phyloP scores from a whole-genome alignment of 441 rosid genomes.

The Biscutella auriculata region DNA sequence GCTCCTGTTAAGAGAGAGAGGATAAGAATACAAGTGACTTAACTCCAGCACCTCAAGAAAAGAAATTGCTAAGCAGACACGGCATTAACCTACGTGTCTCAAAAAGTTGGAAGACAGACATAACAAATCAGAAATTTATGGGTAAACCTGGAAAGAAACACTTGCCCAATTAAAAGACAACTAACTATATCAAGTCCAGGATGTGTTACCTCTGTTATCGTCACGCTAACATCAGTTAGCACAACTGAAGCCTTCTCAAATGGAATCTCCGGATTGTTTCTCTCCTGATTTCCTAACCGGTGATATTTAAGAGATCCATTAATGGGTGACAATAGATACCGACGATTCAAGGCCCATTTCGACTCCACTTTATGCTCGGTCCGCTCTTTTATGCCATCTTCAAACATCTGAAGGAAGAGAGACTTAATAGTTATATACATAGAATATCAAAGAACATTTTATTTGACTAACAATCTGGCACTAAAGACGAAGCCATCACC shows the following conservation, averaged over 20 bases:
- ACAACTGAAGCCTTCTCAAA: constrained; percentile 85
- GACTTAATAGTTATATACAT: constrained; percentile 5
- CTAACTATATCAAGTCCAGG: background rate
- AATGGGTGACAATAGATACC: constrained; percentile 78
- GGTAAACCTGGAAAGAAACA: background rate
- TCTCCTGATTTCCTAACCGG: constrained; percentile 93
- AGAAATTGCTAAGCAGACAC: background rate
- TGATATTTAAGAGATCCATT: constrained; percentile 90
- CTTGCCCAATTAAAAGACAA: background rate
- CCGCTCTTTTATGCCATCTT: constrained; percentile 83
- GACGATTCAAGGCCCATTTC: constrained; percentile 73
- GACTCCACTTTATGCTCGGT: constrained; percentile 34
- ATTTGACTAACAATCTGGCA: background rate
- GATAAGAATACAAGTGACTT: constrained; percentile 16
- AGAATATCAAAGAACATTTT: background rate
- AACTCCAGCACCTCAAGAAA: constrained; percentile 14
- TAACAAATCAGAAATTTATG: background rate
- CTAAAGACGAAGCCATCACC: background rate
- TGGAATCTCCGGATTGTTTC: constrained; percentile 82
- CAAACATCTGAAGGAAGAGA: constrained; percentile 55
- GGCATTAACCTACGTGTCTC: background rate
- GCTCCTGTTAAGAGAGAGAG: constrained; percentile 43
- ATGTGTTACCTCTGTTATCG: constrained; percentile 62
- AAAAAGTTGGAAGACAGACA: background rate
- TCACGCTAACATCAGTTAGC: constrained; percentile 72